Percentiles rank a stretch among this genome's conserved stretches.
These are phyloP conservation scores for Fusarium bulbicola DNA, from an alignment of 2,329 filamentous ascomycete genomes.

Conservation along the genomic window DNA sequence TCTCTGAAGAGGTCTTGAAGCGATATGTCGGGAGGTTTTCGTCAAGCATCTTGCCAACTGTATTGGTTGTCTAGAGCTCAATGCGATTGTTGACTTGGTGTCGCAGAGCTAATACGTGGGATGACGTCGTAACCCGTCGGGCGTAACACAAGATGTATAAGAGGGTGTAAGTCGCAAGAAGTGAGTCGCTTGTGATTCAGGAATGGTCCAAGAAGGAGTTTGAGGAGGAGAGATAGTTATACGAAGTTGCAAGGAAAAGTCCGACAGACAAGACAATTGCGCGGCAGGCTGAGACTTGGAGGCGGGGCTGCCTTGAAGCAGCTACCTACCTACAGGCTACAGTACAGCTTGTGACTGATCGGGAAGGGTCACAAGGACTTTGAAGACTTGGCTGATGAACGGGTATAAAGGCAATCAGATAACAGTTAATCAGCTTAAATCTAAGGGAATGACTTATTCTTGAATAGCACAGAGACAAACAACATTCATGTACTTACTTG, in stretches of 20 bases:
- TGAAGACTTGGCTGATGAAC: slow-evolving; percentile 2
- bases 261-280: slow-evolving; percentile 20
- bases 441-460: background rate
- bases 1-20: slow-evolving; percentile 61
- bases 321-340: background rate
- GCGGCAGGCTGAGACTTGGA: slow-evolving; percentile 28
- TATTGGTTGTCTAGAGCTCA: background rate
- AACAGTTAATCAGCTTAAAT: background rate
- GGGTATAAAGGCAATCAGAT: background rate
- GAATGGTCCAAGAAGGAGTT: background rate
- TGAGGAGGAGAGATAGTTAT: background rate
- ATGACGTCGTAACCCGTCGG: slow-evolving; percentile 19
- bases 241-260: slow-evolving; percentile 11
- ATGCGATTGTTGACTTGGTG: slow-evolving; percentile 8
- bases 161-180: background rate
- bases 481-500: background rate
- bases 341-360: slow-evolving; percentile 15
- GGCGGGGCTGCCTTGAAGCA: slow-evolving; percentile 16
- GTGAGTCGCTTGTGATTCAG: background rate
- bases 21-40: slow-evolving; percentile 86
- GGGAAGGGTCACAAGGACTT: slow-evolving; percentile 8
- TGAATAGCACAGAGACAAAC: background rate
- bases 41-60: slow-evolving; percentile 76
- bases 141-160: background rate
- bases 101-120: slow-evolving; percentile 7